Base-by-base conservation (phyloP, 495 filamentous ascomycete genomes). In the Penicillium odoratum region DNA sequence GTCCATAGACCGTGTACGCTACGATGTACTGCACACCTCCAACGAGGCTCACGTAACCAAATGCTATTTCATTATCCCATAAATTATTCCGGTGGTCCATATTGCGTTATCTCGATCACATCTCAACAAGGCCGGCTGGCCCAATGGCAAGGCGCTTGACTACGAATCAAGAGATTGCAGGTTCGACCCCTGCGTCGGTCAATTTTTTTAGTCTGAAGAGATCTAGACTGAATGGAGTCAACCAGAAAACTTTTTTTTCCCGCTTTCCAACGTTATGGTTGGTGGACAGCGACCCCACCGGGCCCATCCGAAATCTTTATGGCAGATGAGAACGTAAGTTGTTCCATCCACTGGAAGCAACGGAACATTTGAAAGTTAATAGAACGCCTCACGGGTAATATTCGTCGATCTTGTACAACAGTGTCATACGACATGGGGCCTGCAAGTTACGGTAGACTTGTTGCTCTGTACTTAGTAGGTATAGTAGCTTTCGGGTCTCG, bases 121-220 rank as follows among this genome's bases (percentile, higher is more conserved):
- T 31, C 7, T 21, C 33, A 28, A 21, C 18, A 48, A 53, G 73
- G 66, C 73, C 74, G 67, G 74, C 75, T 85, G 79, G 82, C 81
- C 79, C 80, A 85, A 85, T 86, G 83, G 83, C 79, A 86, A 86
- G 83, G 82, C 82, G 82, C 81, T 85, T 85, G 83, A 85, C 83
- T 86, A 85, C 83, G 83, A 83, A 83, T 83, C 80, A 83, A 82
- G 77, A 82, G 80, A 83, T 83, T 82, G 74, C 74, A 77, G 73
- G 74, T 68, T 71, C 66, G 67, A 74, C 60, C 68, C 71, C 74
- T 71, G 74, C 74, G 69, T 76, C 70, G 71, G 74, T 76, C 73
- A 75, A 47, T 57, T 34, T 65, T 65, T 54, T 43, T 49, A 3
- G 30, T 36, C 9, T 13, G 33, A 11, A 36, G 11, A 9, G 7